Conservation (phyloP, 345 rosid species). For the Citrus sp. region DNA sequence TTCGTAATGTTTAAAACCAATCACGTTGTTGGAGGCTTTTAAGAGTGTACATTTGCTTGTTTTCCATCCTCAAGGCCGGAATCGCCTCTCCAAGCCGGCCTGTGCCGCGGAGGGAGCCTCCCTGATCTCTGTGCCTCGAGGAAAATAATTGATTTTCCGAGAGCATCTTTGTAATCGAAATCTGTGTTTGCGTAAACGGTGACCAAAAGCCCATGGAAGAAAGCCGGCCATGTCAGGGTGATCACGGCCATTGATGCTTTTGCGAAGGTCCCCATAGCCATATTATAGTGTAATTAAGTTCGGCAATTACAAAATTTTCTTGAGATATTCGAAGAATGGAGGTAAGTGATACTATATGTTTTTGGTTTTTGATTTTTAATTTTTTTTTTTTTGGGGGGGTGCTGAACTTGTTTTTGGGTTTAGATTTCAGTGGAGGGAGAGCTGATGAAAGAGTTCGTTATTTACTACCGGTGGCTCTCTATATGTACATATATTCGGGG, state of each 20-base stretch:
- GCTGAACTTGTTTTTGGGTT: neutral
- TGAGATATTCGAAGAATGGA: too few relatives aligned
- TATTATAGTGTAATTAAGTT: neutral
- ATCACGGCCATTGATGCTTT: conserved; percentile 20
- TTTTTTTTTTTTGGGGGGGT: too few relatives aligned
- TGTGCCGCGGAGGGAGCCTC: conserved; percentile 58
- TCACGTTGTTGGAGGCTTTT: neutral
- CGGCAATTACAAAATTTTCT: neutral
- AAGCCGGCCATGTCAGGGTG: conserved; percentile 31
- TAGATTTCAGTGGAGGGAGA: neutral
- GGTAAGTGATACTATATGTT: too few relatives aligned
- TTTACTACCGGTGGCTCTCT: neutral
- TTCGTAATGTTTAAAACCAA: neutral
- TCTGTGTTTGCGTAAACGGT: conserved; percentile 25
- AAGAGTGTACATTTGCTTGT: conserved; percentile 31
- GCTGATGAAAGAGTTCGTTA: neutral
- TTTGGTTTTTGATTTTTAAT: too few relatives aligned
- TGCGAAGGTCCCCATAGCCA: conserved; percentile 16
- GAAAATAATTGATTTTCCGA: conserved; percentile 69
- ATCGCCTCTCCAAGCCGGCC: conserved; percentile 86
- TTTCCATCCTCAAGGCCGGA: conserved; percentile 84
- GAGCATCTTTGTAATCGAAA: conserved; percentile 67
- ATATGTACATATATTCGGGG: neutral
- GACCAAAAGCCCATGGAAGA: conserved; percentile 34
- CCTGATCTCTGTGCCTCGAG: conserved; percentile 94